Evolutionary conservation across 2,329 filamentous ascomycete genomes (phyloP).

Genomic region (Aureobasidium zeae): DNA sequence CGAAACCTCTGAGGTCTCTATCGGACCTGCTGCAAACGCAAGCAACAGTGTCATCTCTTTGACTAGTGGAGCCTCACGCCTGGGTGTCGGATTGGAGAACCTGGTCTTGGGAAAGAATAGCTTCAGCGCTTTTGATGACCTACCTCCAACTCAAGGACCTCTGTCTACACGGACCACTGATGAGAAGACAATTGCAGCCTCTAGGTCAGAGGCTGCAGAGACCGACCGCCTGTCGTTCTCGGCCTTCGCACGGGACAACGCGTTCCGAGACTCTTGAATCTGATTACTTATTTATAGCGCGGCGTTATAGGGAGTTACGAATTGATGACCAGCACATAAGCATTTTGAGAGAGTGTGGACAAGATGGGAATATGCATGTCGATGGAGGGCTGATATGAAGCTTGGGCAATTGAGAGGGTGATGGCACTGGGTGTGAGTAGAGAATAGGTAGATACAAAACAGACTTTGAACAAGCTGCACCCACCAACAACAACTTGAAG

Average conservation of each 20-base stretch:
- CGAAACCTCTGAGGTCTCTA: constrained; percentile 17
- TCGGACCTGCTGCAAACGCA: constrained; percentile 16
- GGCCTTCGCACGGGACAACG: constrained; percentile 16
- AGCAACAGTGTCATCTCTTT: constrained; percentile 1
- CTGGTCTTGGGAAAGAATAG: constrained; percentile 8
- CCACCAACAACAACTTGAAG: too few species aligned
- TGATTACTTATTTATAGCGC: constrained; percentile 8
- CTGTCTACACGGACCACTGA: not conserved
- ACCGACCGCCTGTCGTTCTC: constrained; percentile 7
- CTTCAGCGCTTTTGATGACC: not conserved
- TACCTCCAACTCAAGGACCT: not conserved
- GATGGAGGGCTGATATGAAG: not conserved
- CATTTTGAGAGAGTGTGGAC: not conserved
- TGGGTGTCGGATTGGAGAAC: constrained; percentile 11
- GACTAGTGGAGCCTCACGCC: constrained; percentile 1
- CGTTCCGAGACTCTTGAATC: constrained; percentile 11
- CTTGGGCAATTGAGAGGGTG: not conserved
- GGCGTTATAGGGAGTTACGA: constrained; percentile 13
- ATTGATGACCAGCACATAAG: constrained; percentile 2
- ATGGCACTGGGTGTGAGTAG: not conserved
- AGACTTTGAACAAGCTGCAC: too few species aligned
- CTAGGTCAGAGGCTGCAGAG: not conserved
- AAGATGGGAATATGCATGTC: not conserved
- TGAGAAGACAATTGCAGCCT: not conserved
- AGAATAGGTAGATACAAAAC: too few species aligned